Evolutionary conservation across 1,284 basidiomycete species (phyloP), one percentile per base, ranked within the genome.

Genomic region (Irpex sp.): DNA sequence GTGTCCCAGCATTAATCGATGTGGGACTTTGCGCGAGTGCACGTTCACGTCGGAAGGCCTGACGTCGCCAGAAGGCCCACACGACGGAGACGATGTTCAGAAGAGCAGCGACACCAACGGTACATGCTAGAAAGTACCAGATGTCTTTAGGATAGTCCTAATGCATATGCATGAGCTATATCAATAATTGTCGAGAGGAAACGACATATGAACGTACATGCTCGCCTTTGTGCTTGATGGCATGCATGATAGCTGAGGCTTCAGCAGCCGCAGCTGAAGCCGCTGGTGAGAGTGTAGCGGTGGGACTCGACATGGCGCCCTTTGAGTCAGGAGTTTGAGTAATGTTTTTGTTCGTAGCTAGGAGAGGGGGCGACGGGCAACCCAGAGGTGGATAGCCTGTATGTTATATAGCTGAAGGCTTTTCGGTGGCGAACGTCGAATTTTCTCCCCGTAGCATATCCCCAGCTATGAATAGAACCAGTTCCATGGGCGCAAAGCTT

Each of bases 121-220:
- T 57, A 51, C 61, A 62, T n/a, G 69, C 60, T 11, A 67, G 55
- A 21, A 67, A 64, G 61, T 71, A 73, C 71, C 72, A 72, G 5
- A 72, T 63, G 34, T 73, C 62, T 60, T 67, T 68, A 48, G 71
- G 67, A 58, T 68, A 69, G 15, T 62, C 63, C 73, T 74, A 61
- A 37, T 58, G 48, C 31, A 44, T n/a, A 37, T 55, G 51, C 31
- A 49, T n/a, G 17, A 26, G 47, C 34, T 36, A 54, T 38, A 17
- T 44, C 31, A 11, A 31, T 5, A 56, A 62, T 51, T 36, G 64
- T 59, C 38, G n/a, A 48, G 58, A 61, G 66, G 17, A 62, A 59
- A 40, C 60, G 59, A 37, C 59, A 62, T 36, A 58, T 62, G 49
- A 65, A 49, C 62, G 37, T 44, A 63, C 61, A 5, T 47, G 17